A percentile compares a stretch with the other conserved stretches of the same genome.
Evolutionary conservation across 306 rosid species (phyloP).

Genomic region (Adenanthera pavonina): DNA sequence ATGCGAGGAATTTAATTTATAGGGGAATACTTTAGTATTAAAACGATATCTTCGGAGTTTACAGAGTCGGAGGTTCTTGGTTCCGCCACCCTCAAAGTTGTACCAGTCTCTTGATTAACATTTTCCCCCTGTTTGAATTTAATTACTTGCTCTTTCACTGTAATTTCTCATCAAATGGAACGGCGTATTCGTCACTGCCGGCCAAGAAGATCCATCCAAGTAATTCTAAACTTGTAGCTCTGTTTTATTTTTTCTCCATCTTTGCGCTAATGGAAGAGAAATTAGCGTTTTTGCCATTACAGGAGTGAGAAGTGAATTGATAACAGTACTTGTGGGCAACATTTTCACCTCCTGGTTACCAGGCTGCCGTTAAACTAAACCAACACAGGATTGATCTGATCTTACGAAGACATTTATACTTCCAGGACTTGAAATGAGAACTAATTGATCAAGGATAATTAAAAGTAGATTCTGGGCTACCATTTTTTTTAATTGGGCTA

Average conservation of each 20-base stretch:
- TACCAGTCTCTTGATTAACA: not conserved
- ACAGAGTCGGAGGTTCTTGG: too few species aligned
- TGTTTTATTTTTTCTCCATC: not conserved
- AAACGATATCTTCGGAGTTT: not conserved
- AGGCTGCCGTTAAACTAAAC: too few species aligned
- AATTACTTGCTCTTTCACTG: not conserved
- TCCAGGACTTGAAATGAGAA: not conserved
- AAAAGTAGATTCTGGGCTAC: not conserved
- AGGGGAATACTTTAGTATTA: not conserved
- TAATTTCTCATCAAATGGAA: not conserved
- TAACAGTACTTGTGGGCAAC: not conserved
- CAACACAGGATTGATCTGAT: too few species aligned
- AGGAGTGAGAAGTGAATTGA: not conserved
- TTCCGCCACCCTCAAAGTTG: not conserved
- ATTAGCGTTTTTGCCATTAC: not conserved
- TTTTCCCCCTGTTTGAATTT: not conserved
- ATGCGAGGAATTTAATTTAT: not conserved
- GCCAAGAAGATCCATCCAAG: not conserved
- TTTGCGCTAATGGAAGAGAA: not conserved
- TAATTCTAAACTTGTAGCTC: not conserved
- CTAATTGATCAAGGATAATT: not conserved
- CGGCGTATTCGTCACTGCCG: not conserved
- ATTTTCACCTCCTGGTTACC: not conserved
- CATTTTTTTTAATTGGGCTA: not conserved
- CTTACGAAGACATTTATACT: too few species aligned